Percentiles rank a stretch among this genome's conserved stretches.
Evolutionary conservation across 2,329 filamentous ascomycete species (phyloP).

Genomic region (Alternaria sp.): DNA sequence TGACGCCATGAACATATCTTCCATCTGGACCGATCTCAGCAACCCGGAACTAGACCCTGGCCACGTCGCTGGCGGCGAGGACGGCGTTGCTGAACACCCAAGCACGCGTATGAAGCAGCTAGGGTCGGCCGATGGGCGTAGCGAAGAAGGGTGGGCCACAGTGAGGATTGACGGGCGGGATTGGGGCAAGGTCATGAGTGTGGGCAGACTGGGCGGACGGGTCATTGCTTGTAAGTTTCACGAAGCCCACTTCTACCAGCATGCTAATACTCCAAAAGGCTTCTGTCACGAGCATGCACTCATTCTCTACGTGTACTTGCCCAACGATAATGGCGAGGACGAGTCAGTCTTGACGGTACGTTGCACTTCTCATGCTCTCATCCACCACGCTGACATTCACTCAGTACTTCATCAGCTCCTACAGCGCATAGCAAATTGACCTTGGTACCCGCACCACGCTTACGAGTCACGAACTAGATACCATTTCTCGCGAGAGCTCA

Average conservation of each 20-base stretch:
- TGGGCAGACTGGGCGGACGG: slow-evolving; percentile 85
- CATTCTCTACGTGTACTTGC: slow-evolving; percentile 83
- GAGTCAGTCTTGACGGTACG: slow-evolving; percentile 78
- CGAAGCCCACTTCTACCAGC: not conserved
- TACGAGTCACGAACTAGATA: slow-evolving; percentile 17
- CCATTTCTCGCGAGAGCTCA: not conserved
- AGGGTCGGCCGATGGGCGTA: slow-evolving; percentile 65
- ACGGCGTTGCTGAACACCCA: slow-evolving; percentile 77
- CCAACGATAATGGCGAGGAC: slow-evolving; percentile 73
- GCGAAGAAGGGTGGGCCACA: slow-evolving; percentile 84
- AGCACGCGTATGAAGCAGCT: slow-evolving; percentile 76
- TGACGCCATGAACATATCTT: slow-evolving; percentile 84
- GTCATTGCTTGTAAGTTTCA: slow-evolving; percentile 81
- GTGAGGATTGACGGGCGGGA: slow-evolving; percentile 93
- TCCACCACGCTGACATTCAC: slow-evolving; percentile 25
- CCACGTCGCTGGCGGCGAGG: slow-evolving; percentile 72
- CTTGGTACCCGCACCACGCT: not conserved
- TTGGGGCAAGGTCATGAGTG: slow-evolving; percentile 93
- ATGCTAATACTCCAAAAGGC: slow-evolving; percentile 49
- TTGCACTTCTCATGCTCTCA: not conserved
- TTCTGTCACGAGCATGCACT: slow-evolving; percentile 82
- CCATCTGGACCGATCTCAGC: slow-evolving; percentile 82
- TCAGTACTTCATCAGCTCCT: slow-evolving; percentile 68
- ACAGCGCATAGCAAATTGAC: slow-evolving; percentile 50
- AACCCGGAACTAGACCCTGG: slow-evolving; percentile 87